Conservation (phyloP, 2,329 filamentous ascomycete species). For the Diaporthe vaccinii region DNA sequence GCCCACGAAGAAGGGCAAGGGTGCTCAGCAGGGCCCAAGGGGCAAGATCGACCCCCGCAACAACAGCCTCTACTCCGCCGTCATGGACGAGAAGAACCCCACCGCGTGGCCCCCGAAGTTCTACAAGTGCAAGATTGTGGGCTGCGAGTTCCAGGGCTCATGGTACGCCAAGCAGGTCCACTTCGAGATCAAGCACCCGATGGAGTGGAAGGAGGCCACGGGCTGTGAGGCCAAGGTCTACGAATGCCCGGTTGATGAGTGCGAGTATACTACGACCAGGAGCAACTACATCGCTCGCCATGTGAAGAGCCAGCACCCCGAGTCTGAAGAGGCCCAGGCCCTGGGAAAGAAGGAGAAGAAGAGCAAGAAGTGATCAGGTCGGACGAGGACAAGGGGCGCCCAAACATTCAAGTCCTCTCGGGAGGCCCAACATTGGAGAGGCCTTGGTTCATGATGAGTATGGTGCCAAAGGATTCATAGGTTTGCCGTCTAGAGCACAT, state of each 20-base stretch:
- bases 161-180: neutral
- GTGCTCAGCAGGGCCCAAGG: neutral
- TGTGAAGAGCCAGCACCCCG: neutral
- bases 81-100: neutral
- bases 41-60: neutral
- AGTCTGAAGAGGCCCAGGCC: neutral
- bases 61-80: neutral
- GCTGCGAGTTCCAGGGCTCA: neutral
- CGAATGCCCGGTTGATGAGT: neutral
- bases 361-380: neutral
- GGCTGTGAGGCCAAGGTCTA: neutral
- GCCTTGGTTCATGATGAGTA: neutral
- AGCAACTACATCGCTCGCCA: neutral
- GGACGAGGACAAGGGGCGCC: accelerated
- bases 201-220: neutral
- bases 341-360: neutral
- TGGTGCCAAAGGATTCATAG: neutral
- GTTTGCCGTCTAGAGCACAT: too few relatives aligned
- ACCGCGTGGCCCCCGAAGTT: neutral
- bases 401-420: too few relatives aligned
- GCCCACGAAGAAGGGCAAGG: neutral
- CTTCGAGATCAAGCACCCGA: neutral
- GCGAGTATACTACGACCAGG: neutral
- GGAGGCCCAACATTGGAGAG: too few relatives aligned
- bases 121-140: neutral